A percentile compares a stretch with the other conserved stretches of the same genome.
Evolutionary conservation across 208 protist genomes (phyloP).

Genomic region (Trypanosoma avium): DNA sequence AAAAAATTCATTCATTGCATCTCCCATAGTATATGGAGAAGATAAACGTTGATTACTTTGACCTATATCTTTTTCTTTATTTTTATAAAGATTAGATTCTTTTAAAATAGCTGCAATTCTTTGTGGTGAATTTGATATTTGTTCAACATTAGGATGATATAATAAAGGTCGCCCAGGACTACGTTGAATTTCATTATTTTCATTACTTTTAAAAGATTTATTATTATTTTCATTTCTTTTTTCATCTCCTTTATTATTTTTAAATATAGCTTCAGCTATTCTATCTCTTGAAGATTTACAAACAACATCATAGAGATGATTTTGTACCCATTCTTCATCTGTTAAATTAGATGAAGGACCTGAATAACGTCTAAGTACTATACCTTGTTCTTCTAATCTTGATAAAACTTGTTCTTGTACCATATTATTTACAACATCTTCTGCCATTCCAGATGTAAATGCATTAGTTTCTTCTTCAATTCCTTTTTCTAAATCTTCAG

Average conservation of each 20-base stretch:
- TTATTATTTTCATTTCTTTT: neutral
- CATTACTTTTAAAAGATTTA: neutral
- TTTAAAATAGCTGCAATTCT: neutral
- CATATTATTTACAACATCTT: conserved; percentile 18
- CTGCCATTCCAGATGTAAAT: conserved; percentile 2
- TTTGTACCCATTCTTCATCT: conserved; percentile 27
- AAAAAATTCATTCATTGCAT: neutral
- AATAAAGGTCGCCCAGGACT: neutral
- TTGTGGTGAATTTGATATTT: neutral
- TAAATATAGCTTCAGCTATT: neutral
- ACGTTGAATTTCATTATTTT: neutral
- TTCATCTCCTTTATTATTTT: neutral
- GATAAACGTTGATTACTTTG: too few relatives aligned
- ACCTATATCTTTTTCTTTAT: neutral
- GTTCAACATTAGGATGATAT: neutral
- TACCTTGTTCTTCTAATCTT: conserved; percentile 11
- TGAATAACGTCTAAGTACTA: conserved; percentile 14
- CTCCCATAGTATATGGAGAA: neutral
- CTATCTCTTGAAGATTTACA: conserved; percentile 1
- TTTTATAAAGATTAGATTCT: neutral
- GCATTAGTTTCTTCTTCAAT: neutral
- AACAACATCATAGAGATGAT: conserved; percentile 21
- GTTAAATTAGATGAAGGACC: conserved; percentile 12
- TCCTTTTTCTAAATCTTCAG: neutral
- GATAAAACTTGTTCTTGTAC: conserved; percentile 19